Evolutionary conservation across 306 rosid genomes (phyloP).

Genomic region (Glycine soja): DNA sequence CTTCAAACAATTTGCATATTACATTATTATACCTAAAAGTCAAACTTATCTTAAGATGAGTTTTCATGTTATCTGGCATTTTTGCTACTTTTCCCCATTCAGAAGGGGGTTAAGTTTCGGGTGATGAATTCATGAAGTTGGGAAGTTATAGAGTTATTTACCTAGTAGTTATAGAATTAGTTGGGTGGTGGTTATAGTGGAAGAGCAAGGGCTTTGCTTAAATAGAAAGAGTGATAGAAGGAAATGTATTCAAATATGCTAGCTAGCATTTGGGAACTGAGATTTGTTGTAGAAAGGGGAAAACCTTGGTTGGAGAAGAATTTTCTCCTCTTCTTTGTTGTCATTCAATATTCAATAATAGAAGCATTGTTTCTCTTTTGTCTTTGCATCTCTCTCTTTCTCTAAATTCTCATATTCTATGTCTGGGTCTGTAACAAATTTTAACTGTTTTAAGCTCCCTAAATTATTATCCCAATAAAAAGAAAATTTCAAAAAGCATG

Average conservation of each 20-base stretch:
- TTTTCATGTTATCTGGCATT: neutral
- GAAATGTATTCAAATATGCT: neutral
- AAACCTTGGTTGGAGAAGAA: neutral
- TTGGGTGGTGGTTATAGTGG: conserved; percentile 13
- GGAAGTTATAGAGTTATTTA: neutral
- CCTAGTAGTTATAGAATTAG: neutral
- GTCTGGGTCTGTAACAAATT: neutral
- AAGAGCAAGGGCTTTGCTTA: neutral
- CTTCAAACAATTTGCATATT: neutral
- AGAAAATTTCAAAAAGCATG: neutral
- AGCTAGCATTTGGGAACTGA: neutral
- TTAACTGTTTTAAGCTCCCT: neutral
- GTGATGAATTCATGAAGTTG: neutral
- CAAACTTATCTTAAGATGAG: neutral
- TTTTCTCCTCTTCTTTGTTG: neutral
- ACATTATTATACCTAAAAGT: neutral
- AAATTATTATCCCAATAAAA: neutral
- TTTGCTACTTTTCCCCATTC: neutral
- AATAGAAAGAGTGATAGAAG: neutral
- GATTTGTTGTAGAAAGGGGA: conserved; percentile 17
- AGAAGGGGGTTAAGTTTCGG: neutral
- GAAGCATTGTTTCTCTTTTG: neutral
- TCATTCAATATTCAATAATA: neutral
- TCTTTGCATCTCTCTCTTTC: neutral
- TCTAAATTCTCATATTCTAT: neutral